Evolutionary conservation across 2,329 filamentous ascomycete species (phyloP).

Genomic region (Aureobasidium namibiae): DNA sequence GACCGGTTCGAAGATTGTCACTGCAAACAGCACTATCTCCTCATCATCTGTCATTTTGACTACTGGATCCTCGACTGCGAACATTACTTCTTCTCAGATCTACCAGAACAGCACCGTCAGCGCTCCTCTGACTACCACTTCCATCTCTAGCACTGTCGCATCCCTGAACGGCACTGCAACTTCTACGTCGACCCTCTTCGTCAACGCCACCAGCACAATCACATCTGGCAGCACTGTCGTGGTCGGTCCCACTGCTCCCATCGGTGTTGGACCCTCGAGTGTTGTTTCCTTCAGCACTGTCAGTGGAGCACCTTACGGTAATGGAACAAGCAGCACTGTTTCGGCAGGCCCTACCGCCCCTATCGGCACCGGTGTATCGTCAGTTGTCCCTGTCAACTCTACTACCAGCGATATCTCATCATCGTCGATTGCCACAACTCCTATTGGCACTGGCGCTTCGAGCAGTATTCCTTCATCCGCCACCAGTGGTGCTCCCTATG

Average conservation of each 20-base stretch:
- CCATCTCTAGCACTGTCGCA: neutral
- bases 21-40: neutral
- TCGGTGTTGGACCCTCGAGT: neutral
- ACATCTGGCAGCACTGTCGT: neutral
- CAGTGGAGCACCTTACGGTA: neutral
- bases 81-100: neutral
- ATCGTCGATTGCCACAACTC: too few relatives aligned
- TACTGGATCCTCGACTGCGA: neutral
- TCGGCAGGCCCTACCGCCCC: neutral
- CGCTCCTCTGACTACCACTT: neutral
- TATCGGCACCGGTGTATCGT: neutral
- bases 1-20: neutral
- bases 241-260: neutral
- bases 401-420: neutral
- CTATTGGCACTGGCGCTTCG: too few relatives aligned
- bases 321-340: neutral
- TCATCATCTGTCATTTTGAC: neutral
- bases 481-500: too few relatives aligned
- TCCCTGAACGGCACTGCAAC: neutral
- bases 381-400: neutral
- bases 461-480: too few relatives aligned
- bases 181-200: neutral
- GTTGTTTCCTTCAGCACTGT: neutral
- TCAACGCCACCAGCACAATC: neutral
- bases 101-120: too few relatives aligned